Percentiles rank a stretch among this genome's conserved stretches.
Conservation (phyloP, 768 basidiomycete species). For the Cyclocybe cylindracea region DNA sequence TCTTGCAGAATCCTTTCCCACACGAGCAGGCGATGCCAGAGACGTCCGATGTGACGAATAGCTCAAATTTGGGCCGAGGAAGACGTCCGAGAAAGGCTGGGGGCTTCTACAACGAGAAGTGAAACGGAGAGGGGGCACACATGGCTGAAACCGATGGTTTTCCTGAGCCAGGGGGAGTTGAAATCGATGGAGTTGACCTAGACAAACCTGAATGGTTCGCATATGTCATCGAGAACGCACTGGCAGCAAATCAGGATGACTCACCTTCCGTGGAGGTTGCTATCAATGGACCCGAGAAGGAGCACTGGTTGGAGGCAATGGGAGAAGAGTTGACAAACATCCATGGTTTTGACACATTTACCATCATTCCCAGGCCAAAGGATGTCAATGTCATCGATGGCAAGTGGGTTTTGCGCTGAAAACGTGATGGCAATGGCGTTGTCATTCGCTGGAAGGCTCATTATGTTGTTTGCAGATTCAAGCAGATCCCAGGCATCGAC, state of each 20-base stretch:
- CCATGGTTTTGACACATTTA: constrained; percentile 15
- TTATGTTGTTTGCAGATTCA: constrained; percentile 29
- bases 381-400: constrained; percentile 17
- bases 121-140: no score
- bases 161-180: no score
- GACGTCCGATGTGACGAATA: no score
- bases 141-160: no score
- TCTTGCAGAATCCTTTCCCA: not conserved
- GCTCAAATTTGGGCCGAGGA: not conserved
- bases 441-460: constrained; percentile 35
- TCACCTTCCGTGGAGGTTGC: constrained; percentile 14
- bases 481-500: constrained; percentile 28
- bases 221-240: no score
- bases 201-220: no score
- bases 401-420: constrained; percentile 15
- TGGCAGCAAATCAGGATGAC: constrained; percentile 9
- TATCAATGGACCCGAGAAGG: constrained; percentile 8
- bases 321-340: constrained; percentile 19
- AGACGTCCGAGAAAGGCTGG: not conserved
- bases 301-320: constrained; percentile 19
- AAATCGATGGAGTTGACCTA: no score
- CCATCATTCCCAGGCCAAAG: constrained; percentile 8
- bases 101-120: not conserved
- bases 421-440: constrained; percentile 17
- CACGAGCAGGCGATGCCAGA: no score